Conservation (phyloP, 345 rosid species). For the Abelmoschus esculentus region DNA sequence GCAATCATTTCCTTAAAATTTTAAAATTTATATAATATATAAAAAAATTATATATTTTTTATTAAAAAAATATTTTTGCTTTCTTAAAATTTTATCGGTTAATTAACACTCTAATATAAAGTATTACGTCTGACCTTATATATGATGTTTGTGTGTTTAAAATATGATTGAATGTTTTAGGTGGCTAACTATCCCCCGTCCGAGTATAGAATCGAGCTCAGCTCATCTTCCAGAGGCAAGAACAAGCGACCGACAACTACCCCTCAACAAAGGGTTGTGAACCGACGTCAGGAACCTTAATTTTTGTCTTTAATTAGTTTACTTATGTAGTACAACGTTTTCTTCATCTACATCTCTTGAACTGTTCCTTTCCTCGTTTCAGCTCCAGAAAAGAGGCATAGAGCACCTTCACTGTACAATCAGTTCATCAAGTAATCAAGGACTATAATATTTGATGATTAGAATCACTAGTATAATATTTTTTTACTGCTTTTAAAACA, state of each 20-base stretch:
- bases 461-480: neutral
- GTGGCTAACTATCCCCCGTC: neutral
- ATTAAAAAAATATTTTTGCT: no score
- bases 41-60: no score
- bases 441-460: neutral
- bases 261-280: constrained; percentile 13
- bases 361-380: neutral
- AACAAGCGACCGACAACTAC: constrained; percentile 8
- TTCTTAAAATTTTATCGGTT: no score
- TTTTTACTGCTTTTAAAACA: neutral
- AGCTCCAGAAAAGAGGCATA: constrained; percentile 21
- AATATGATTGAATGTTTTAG: neutral
- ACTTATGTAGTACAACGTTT: no score
- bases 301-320: neutral
- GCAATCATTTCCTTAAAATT: no score
- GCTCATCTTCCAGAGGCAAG: constrained; percentile 18
- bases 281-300: constrained; percentile 12
- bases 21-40: no score
- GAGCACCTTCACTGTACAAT: constrained; percentile 20
- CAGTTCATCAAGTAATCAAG: constrained; percentile 16
- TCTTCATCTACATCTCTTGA: neutral
- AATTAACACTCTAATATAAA: no score
- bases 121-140: no score
- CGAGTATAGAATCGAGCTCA: constrained; percentile 9
- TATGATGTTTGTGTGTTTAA: no score